phyloP scores from a whole-genome alignment of 2,329 filamentous ascomycete genomes.

The Botryotinia globosa region DNA sequence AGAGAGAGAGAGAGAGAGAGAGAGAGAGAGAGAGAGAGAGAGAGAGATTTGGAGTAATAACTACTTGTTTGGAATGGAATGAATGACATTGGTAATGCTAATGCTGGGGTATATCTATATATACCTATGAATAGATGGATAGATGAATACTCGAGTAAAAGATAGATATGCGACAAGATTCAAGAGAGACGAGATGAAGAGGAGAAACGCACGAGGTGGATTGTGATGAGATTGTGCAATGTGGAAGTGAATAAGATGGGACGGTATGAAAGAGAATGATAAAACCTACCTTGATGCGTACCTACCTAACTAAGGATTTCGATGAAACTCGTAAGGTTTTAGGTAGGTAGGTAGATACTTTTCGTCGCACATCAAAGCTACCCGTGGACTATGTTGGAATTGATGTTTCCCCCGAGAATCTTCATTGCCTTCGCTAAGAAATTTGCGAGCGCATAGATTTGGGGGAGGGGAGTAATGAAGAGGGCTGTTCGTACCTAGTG shows the following conservation, averaged over 20 bases:
- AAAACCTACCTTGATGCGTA: neutral
- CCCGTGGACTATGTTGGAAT: neutral
- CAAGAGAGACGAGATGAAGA: neutral
- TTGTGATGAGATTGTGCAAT: neutral
- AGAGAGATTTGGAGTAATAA: neutral
- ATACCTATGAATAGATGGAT: neutral
- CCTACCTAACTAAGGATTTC: too few relatives aligned
- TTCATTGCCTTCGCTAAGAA: neutral
- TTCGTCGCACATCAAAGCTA: neutral
- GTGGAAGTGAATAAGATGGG: neutral
- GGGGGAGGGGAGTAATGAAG: neutral
- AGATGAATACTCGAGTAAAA: too few relatives aligned
- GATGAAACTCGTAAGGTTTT: too few relatives aligned
- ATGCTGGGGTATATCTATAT: neutral
- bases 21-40: neutral
- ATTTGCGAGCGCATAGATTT: neutral
- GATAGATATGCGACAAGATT: neutral
- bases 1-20: neutral
- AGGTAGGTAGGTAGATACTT: neutral
- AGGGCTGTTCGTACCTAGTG: neutral
- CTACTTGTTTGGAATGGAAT: neutral
- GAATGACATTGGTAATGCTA: neutral
- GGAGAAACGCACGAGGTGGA: neutral
- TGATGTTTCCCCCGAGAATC: too few relatives aligned
- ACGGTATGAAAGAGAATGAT: too few relatives aligned